These are phyloP conservation scores for Psophocarpus tetragonolobus DNA, from an alignment of 306 rosid genomes.

Conservation along the genomic window DNA sequence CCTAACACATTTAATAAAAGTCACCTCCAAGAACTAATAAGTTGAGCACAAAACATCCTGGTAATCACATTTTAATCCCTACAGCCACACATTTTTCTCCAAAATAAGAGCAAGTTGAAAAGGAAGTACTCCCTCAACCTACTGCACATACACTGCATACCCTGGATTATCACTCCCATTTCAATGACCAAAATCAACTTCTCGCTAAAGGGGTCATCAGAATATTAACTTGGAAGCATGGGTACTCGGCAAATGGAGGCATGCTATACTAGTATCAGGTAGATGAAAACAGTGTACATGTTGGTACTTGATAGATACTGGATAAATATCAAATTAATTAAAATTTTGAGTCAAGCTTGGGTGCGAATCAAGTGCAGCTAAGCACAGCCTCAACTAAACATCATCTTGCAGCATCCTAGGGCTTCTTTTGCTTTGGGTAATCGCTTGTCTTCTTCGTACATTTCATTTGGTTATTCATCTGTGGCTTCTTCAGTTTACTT, in stretches of 20 bases:
- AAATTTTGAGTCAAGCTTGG: background rate
- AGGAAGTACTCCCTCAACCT: background rate
- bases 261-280: background rate
- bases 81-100: background rate
- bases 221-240: background rate
- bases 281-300: background rate
- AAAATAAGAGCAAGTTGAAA: background rate
- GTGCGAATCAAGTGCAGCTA: background rate
- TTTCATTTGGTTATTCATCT: background rate
- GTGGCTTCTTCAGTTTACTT: background rate
- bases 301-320: background rate
- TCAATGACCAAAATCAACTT: slow-evolving; percentile 24
- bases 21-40: background rate
- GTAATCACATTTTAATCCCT: slow-evolving; percentile 4
- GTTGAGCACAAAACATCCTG: background rate
- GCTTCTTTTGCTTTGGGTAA: background rate
- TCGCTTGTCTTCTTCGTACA: background rate
- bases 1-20: background rate
- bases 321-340: background rate
- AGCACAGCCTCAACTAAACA: background rate
- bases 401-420: background rate
- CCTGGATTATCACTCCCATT: background rate
- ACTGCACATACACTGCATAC: background rate
- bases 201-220: slow-evolving; percentile 12
- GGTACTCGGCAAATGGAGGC: background rate